Percentiles rank a stretch among this genome's conserved stretches.
Evolutionary conservation across 2,329 filamentous ascomycete genomes (phyloP).

Genomic region (Trichoderma guizhouense): DNA sequence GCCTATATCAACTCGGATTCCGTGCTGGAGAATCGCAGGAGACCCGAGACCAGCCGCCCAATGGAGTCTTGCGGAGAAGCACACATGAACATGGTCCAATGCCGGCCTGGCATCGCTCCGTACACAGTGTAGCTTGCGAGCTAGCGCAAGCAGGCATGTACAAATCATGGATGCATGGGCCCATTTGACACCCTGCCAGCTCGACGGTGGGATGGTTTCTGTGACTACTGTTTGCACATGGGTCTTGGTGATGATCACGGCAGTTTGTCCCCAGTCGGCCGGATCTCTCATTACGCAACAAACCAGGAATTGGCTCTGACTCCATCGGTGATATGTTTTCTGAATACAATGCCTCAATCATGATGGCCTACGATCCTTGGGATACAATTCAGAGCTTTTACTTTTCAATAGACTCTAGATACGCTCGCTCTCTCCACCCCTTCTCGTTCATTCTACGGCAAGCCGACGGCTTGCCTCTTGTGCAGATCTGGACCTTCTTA

Average conservation of each 20-base stretch:
- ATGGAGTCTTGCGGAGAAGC: slow-evolving; percentile 12
- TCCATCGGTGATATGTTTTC: neutral
- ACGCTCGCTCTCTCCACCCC: neutral
- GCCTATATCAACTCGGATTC: slow-evolving; percentile 15
- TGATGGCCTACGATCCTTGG: neutral
- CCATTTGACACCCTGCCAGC: slow-evolving; percentile 13
- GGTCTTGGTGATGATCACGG: neutral
- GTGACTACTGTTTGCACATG: neutral
- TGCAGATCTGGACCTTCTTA: slow-evolving; percentile 9
- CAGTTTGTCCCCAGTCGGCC: neutral
- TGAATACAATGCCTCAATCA: neutral
- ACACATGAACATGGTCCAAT: slow-evolving; percentile 12
- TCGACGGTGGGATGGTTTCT: slow-evolving; percentile 8
- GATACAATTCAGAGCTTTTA: neutral
- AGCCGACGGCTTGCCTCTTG: neutral
- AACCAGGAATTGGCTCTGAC: neutral
- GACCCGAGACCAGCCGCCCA: slow-evolving; percentile 17
- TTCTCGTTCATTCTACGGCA: neutral
- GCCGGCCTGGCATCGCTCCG: neutral
- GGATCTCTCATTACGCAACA: neutral
- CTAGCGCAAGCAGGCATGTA: slow-evolving; percentile 10
- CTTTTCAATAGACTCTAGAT: neutral
- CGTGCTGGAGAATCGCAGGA: slow-evolving; percentile 3
- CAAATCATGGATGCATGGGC: slow-evolving; percentile 10
- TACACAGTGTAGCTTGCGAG: slow-evolving; percentile 14